Evolutionary conservation across 2,329 filamentous ascomycete species (phyloP).

Genomic region (Aspergillus terreus): DNA sequence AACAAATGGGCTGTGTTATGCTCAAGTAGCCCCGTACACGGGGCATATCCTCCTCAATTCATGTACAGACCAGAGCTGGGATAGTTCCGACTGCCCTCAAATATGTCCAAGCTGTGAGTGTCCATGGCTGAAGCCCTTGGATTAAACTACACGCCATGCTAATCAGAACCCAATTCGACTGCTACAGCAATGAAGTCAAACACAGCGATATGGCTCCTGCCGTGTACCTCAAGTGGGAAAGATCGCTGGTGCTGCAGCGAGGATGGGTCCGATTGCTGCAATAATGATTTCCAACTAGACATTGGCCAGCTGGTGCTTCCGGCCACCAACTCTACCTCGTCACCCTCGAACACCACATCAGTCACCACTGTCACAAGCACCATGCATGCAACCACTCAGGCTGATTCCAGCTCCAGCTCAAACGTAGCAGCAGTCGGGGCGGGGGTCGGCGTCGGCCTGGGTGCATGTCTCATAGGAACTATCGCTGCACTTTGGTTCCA

Average conservation of each 20-base stretch:
- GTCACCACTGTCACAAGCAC: not conserved
- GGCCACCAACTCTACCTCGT: not conserved
- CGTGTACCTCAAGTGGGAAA: not conserved
- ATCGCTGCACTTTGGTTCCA: not conserved
- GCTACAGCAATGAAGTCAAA: not conserved
- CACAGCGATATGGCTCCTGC: not conserved
- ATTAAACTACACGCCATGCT: not conserved
- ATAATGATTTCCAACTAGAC: not conserved
- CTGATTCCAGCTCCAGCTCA: not conserved
- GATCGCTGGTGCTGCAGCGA: not conserved
- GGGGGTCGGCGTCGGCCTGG: not conserved
- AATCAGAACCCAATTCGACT: not conserved
- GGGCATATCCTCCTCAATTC: not conserved
- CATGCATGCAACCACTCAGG: not conserved
- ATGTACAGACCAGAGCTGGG: slow-evolving; percentile 1
- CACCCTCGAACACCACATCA: not conserved
- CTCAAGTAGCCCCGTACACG: slow-evolving; percentile 1
- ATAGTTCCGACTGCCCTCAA: not conserved
- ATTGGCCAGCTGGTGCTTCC: not conserved
- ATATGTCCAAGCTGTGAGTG: not conserved
- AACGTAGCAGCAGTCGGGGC: not conserved
- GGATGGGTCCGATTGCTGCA: not conserved
- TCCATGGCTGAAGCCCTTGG: not conserved
- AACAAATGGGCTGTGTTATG: not conserved
- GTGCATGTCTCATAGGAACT: not conserved